Conservation (phyloP, 805 yeast species). For the Candida sonorensis region DNA sequence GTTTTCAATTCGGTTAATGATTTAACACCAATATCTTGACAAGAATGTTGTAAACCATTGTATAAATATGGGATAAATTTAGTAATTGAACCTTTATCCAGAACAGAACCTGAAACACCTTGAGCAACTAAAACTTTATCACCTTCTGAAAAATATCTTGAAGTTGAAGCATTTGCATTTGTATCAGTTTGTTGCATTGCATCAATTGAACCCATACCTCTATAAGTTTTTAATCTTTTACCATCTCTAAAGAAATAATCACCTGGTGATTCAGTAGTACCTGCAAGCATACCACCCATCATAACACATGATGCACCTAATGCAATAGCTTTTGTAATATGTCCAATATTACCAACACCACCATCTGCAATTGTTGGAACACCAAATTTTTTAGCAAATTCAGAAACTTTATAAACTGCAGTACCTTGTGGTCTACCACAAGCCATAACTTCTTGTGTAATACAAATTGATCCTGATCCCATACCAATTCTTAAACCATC, state of each 20-base stretch:
- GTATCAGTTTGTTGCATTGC: slow-evolving; percentile 92
- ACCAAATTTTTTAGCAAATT: slow-evolving; percentile 92
- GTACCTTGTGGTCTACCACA: slow-evolving; percentile 99
- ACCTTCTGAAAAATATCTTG: slow-evolving; percentile 94
- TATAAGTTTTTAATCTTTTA: slow-evolving; percentile 91
- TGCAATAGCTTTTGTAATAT: slow-evolving; percentile 93
- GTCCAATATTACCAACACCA: slow-evolving; percentile 98
- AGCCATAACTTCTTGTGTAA: slow-evolving; percentile 99
- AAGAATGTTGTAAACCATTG: slow-evolving; percentile 96
- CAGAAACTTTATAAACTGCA: slow-evolving; percentile 90
- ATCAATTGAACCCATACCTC: slow-evolving; percentile 99
- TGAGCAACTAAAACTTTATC: slow-evolving; percentile 97
- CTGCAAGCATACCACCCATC: slow-evolving; percentile 99
- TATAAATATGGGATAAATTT: slow-evolving; percentile 91
- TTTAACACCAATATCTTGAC: slow-evolving; percentile 91
- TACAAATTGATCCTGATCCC: slow-evolving; percentile 99
- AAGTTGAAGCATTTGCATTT: slow-evolving; percentile 94
- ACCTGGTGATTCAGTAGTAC: slow-evolving; percentile 98
- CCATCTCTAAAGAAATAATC: slow-evolving; percentile 97
- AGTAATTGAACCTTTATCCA: slow-evolving; percentile 92
- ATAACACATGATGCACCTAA: slow-evolving; percentile 95
- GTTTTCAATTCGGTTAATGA: slow-evolving; percentile 59
- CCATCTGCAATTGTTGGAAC: slow-evolving; percentile 99
- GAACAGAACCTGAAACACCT: slow-evolving; percentile 96
- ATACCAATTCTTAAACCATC: slow-evolving; percentile 98